These are phyloP conservation scores for Pinus taeda DNA, from an alignment of 75 land plant genomes.

Conservation along the genomic window DNA sequence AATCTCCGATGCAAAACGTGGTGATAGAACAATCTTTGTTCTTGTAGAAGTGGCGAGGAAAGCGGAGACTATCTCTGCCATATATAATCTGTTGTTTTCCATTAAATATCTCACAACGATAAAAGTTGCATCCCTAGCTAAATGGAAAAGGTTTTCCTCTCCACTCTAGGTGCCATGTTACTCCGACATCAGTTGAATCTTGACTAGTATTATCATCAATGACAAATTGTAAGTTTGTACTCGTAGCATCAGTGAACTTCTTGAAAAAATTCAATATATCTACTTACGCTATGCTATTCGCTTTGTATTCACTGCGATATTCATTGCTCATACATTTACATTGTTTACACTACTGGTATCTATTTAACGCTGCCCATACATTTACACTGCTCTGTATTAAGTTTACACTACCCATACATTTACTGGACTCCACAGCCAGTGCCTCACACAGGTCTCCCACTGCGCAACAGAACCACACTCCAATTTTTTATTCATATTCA, in stretches of 20 bases:
- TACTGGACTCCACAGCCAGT: too few species aligned
- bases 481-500: too few species aligned
- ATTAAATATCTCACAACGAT: constrained; percentile 52
- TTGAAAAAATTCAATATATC: constrained; percentile 73
- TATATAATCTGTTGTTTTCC: constrained; percentile 73
- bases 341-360: too few species aligned
- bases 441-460: too few species aligned
- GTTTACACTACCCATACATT: too few species aligned
- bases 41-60: neutral
- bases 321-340: too few species aligned
- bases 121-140: constrained; percentile 97
- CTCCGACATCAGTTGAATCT: constrained; percentile 73
- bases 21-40: neutral
- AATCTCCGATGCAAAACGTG: constrained; percentile 41
- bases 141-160: constrained; percentile 84
- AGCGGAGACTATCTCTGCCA: too few species aligned
- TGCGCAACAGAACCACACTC: too few species aligned
- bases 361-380: too few species aligned
- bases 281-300: too few species aligned
- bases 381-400: too few species aligned
- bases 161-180: constrained; percentile 96
- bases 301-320: too few species aligned
- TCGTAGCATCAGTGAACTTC: constrained; percentile 58
- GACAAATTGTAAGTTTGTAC: constrained; percentile 69
- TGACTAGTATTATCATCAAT: constrained; percentile 83